These are phyloP conservation scores for Entomophthora muscae DNA, from an alignment of 371 early-diverging fungal genomes.

Conservation along the genomic window DNA sequence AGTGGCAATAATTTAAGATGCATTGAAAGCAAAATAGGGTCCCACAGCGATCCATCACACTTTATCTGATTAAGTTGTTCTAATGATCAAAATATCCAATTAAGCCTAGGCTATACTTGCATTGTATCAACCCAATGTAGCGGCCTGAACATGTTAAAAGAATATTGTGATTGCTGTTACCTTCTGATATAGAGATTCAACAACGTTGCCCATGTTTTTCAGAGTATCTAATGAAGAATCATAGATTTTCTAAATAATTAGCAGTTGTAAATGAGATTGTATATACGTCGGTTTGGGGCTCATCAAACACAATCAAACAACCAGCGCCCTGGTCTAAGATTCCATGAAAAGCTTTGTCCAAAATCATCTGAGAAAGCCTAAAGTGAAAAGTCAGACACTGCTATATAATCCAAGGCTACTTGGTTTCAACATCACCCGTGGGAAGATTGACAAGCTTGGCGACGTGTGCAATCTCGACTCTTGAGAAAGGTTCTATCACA, in stretches of 20 bases:
- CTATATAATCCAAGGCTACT: constrained; percentile 27
- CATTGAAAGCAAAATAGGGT: too few relatives aligned
- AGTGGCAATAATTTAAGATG: too few relatives aligned
- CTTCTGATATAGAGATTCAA: constrained; percentile 87
- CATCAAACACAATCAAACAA: constrained; percentile 85
- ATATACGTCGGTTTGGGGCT: constrained; percentile 59
- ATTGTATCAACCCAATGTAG: constrained; percentile 20
- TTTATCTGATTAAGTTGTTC: too few relatives aligned
- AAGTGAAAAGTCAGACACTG: not conserved
- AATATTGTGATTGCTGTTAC: constrained; percentile 35
- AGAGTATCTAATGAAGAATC: constrained; percentile 84
- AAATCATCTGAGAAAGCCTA: constrained; percentile 91
- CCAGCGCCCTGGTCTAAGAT: constrained; percentile 96
- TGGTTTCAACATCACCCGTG: constrained; percentile 77
- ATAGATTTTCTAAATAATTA: constrained; percentile 55
- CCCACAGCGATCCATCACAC: too few relatives aligned
- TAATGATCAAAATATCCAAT: too few relatives aligned
- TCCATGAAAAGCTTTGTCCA: constrained; percentile 90
- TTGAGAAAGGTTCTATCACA: constrained; percentile 94
- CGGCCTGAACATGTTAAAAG: constrained; percentile 29
- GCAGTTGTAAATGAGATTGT: not conserved
- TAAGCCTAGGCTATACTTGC: too few relatives aligned
- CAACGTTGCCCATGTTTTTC: constrained; percentile 87
- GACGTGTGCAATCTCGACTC: constrained; percentile 90
- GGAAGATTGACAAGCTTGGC: constrained; percentile 84